Evolutionary conservation across 352 stramenopile genomes (phyloP), one percentile per base, ranked within the genome.

Genomic region (Phytophthora podocarpi): DNA sequence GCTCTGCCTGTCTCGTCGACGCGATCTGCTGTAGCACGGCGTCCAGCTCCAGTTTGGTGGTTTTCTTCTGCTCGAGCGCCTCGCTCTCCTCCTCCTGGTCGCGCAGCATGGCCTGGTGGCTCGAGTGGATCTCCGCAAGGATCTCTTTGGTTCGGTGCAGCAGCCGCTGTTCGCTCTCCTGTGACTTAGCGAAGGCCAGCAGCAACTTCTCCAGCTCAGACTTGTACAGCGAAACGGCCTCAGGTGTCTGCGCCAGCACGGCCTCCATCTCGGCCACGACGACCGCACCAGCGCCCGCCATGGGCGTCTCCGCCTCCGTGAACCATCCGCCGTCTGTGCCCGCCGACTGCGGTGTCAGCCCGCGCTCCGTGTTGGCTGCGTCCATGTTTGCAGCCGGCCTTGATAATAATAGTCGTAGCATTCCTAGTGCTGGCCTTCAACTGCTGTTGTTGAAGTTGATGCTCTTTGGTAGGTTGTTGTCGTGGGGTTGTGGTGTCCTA

Each of bases 61-160:
- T 90, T 59, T 91, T 90, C 59, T 90, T 90, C 51, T 90, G 78
- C 13, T 70, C 54, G 13, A 83, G 61, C 23, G 75, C 79, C 58
- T 91, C 85, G 28, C 79, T 86, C 65, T 94, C 85, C 43, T 92
- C 83, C 41, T 92, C 82, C 40, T 91, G 77, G 57, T 94, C 85
- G 13, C 81, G 82, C 58, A 87, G 55, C 74, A 90, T 85, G 35
- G 77, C 80, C 39, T 90, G 81, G 48, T 91, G 82, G 47, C 78
- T 92, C 15, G 71, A 83, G 32, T 87, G 80, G 53, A 92, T 92
- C 69, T 94, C 81, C 11, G 59, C 68, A 34, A 90, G 45, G 32
- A 94, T 89, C 53, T 94, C 81, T 23, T 89, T 86, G 4, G 80
- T 87, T 32, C 81, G 82, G 23, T 82, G 65, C 9, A 90, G 24